Evolutionary conservation across 768 basidiomycete genomes (phyloP), one percentile per base, ranked within the genome.

Genomic region (Russula emetica): DNA sequence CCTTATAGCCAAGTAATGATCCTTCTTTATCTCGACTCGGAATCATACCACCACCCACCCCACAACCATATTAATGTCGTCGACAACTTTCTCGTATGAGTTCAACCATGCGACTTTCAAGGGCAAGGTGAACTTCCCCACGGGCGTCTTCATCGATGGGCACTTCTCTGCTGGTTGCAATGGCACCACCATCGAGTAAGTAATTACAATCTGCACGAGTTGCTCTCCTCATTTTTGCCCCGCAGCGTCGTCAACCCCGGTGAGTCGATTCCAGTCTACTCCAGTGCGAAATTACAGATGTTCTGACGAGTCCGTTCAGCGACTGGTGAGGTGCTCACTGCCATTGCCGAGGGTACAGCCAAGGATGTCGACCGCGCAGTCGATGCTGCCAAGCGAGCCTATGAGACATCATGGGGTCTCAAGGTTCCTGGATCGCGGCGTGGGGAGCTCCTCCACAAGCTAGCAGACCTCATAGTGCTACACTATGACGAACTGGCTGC

Each of bases 311-410:
- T n/a, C 45, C 10, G 14, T 44, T 14, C 42, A 68, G 67, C 60
- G 0, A 90, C 74, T 22, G 92, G 89, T 49, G 80, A 88, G 70
- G 67, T 82, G 55, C 79, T 86, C 71, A 83, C 83, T 0, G 63
- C 77, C 47, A 75, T 92, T 63, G 74, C 83, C 0, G 83, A 82
- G 71, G 92, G 80, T 32, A 83, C 83, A 2, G 61, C 79, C 10
- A 80, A 83, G 66, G 93, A 95, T 71, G 84, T 96, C 66, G 88
- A 95, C 72, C 69, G 73, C 53, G 92, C 92, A 0, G 92, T 93
- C 61, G 74, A 78, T 5, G 86, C 81, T 45, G 89, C 89, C 0
- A 79, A 83, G 62, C 82, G 79, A 70, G 83, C 85, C 1, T 83
- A 80, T 73, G 82, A 88, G 20, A 84, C 82, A 7, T 72, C 74